These are phyloP conservation scores for Chamaecyparis obtusa DNA, from an alignment of 75 land plant species.

Conservation along the genomic window DNA sequence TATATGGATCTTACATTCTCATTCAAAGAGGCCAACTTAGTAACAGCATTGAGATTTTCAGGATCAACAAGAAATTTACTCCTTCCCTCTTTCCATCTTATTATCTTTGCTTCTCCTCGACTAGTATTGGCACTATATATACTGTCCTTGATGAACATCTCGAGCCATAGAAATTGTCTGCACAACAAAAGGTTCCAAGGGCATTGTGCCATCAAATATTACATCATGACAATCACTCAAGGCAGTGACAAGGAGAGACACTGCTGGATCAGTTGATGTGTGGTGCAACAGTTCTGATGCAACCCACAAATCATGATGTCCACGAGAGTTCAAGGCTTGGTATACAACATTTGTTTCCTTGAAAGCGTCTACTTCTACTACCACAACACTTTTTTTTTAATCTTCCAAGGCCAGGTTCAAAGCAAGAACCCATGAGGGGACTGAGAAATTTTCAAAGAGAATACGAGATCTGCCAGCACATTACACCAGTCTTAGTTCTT, in stretches of 20 bases:
- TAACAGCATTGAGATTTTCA: conserved; percentile 42
- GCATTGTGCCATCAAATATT: conserved; percentile 84
- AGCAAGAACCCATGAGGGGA: too few relatives aligned
- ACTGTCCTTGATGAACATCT: conserved; percentile 58
- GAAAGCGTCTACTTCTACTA: conserved; percentile 93
- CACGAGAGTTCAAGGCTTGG: conserved; percentile 54
- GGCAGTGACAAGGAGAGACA: conserved; percentile 83
- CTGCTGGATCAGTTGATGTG: conserved; percentile 82
- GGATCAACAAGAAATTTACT: conserved; percentile 66
- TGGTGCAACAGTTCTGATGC: conserved; percentile 84
- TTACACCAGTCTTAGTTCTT: too few relatives aligned
- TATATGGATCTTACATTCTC: conserved; percentile 66
- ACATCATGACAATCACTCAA: conserved; percentile 88
- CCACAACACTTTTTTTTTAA: conserved; percentile 62
- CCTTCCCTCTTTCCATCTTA: conserved; percentile 61
- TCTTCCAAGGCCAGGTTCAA: too few relatives aligned
- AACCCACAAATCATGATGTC: conserved; percentile 69
- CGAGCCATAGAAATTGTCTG: conserved; percentile 84
- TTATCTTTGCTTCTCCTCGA: conserved; percentile 58
- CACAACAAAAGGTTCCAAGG: conserved; percentile 86
- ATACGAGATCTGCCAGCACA: too few relatives aligned
- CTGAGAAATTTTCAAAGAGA: too few relatives aligned
- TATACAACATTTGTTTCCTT: conserved; percentile 91
- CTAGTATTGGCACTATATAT: conserved; percentile 62
- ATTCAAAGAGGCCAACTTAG: conserved; percentile 47